Base-by-base conservation (phyloP, 2,329 filamentous ascomycete species). In the Aureobasidium subglaciale region DNA sequence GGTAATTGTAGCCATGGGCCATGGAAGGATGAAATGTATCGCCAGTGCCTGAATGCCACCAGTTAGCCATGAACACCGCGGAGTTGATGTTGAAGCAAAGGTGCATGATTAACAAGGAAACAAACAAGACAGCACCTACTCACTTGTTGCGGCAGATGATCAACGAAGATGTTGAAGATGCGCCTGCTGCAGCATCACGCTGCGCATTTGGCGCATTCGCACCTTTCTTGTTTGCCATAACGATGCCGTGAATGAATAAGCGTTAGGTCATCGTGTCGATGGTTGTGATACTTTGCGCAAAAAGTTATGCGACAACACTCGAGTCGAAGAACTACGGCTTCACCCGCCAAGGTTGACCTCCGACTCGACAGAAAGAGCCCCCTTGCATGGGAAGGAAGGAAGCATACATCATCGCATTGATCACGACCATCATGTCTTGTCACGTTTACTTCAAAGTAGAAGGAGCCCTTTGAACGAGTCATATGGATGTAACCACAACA, bases 1-100 rank as follows among this genome's bases (percentile, higher is more conserved):
- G 88, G 86, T 56, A 92, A 76, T 69, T 90, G 85, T 13, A 91
- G 80, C 89, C 89, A 93, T 62, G 87, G 84, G 22, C 88, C 89
- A 66, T 91, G 85, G 65, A 88, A 93, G 25, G 85, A 87, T 20
- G 87, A 90, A 58, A 93, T 90, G 69, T 90, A 89, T 60, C 84
- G 81, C 88, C 88, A 92, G 73, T 92, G 87, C 69, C 88, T 92
- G 55, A 63, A 20, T n/a, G 13, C 5, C 10, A 6, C 13, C 16
- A 42, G 43, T 52, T 49, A 38, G 9, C 24, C 25, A 34, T 27
- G 10, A n/a, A 18, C 7, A 20, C 7, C 18, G 4, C 11, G 10
- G n/a, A 50, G 24, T 7, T 10, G 22, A 20, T 13, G 22, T 20
- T 6, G 37, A 35, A 53, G 27, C 30, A 5, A 24, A 29, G 32